Percentiles rank a stretch among this genome's conserved stretches.
Conservation (phyloP, 2,329 filamentous ascomycete genomes). For the Talaromyces sp. region DNA sequence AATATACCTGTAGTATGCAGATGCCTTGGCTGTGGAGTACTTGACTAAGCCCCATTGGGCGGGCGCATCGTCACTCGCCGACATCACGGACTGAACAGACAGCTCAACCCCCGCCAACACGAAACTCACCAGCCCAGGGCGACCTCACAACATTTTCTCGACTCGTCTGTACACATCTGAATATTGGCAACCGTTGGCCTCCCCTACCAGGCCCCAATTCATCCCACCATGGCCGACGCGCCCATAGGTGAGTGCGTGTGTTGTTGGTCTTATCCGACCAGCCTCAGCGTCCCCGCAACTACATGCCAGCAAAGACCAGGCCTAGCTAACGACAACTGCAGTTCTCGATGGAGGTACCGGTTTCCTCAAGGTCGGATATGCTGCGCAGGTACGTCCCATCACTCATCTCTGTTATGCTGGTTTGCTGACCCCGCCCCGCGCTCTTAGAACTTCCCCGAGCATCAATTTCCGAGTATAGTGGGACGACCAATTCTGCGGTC, state of each 20-base stretch:
- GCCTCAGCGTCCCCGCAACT: background rate
- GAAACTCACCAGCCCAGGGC: background rate
- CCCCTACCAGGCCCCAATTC: background rate
- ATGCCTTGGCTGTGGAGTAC: slow-evolving; percentile 3
- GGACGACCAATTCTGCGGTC: slow-evolving; percentile 95
- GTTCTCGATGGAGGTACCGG: slow-evolving; percentile 99
- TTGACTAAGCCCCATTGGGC: slow-evolving; percentile 13
- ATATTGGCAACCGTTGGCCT: background rate
- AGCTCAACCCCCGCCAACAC: slow-evolving; percentile 5
- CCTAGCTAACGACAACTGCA: slow-evolving; percentile 35
- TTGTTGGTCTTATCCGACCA: slow-evolving; percentile 7
- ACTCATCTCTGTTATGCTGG: no score
- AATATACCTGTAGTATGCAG: background rate
- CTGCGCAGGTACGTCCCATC: slow-evolving; percentile 75
- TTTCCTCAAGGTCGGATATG: slow-evolving; percentile 99
- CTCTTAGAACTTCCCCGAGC: slow-evolving; percentile 89
- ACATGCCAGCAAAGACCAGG: background rate
- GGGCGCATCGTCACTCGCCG: slow-evolving; percentile 12
- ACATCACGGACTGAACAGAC: background rate
- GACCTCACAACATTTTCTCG: background rate
- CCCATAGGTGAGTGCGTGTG: slow-evolving; percentile 40
- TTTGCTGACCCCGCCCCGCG: slow-evolving; percentile 1
- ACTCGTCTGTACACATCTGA: background rate
- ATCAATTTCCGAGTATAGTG: slow-evolving; percentile 97
- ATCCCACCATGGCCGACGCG: slow-evolving; percentile 41